Percentiles rank a stretch among this genome's conserved stretches.
These are phyloP conservation scores for Naganishia albida DNA, from an alignment of 1,284 basidiomycete genomes.

Conservation along the genomic window DNA sequence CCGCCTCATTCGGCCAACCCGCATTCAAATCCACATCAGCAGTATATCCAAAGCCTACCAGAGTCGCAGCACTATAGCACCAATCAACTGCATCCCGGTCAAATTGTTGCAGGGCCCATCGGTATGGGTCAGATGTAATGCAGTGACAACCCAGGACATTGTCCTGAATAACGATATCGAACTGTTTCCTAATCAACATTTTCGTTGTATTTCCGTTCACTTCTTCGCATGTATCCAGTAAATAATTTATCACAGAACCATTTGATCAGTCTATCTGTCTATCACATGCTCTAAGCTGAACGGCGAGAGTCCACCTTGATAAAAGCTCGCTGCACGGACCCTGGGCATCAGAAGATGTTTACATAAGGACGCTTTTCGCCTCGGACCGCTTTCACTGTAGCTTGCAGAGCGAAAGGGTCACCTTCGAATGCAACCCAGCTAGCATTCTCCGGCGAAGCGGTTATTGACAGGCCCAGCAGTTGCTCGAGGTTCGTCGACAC, in stretches of 20 bases:
- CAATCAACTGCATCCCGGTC: conserved; percentile 13
- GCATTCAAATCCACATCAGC: conserved; percentile 18
- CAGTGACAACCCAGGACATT: not conserved
- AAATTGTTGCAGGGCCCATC: conserved; percentile 18
- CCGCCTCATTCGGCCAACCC: conserved; percentile 8
- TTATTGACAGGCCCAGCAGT: conserved; percentile 61
- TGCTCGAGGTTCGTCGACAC: conserved; percentile 66
- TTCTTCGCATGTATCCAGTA: conserved; percentile 2
- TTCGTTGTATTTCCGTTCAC: conserved; percentile 5
- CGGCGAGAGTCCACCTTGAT: not conserved
- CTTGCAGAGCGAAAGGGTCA: conserved; percentile 44
- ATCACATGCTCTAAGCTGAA: not conserved
- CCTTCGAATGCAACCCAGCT: conserved; percentile 68
- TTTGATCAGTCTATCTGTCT: not conserved
- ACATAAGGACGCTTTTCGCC: conserved; percentile 36
- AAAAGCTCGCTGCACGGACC: not conserved
- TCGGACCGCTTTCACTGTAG: conserved; percentile 43
- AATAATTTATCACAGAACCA: not conserved
- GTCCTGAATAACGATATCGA: not conserved
- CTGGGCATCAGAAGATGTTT: conserved; percentile 40
- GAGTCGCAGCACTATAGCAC: conserved; percentile 12
- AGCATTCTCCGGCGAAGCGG: conserved; percentile 45
- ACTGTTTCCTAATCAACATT: not conserved
- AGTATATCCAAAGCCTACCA: conserved; percentile 16
- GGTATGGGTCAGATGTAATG: conserved; percentile 18